Evolutionary conservation across 176 grass and related monocot genomes (phyloP).

Genomic region (Sorghum bicolor): Sorghum_bicolor_NCBIv3 NC_012878.2:14586501-14587000

Average conservation of each 20-base stretch:
- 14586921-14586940: too few relatives aligned
- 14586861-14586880: too few relatives aligned
- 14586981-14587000: too few relatives aligned
- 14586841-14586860: too few relatives aligned
- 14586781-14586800: not conserved
- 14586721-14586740: not conserved
- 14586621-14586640: not conserved
- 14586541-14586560: not conserved
- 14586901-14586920: too few relatives aligned
- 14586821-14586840: too few relatives aligned
- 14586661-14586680: not conserved
- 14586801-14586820: not conserved
- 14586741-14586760: not conserved
- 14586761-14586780: not conserved
- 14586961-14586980: too few relatives aligned
- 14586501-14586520: conserved; percentile 15
- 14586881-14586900: too few relatives aligned
- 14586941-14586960: too few relatives aligned
- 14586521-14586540: conserved; percentile 5
- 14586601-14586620: conserved; percentile 11
- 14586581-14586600: not conserved
- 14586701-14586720: not conserved
- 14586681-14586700: not conserved
- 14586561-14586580: not conserved
- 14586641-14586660: not conserved